Conservation (phyloP, 495 filamentous ascomycete genomes). For the Penicillium dipodomyicola region DNA sequence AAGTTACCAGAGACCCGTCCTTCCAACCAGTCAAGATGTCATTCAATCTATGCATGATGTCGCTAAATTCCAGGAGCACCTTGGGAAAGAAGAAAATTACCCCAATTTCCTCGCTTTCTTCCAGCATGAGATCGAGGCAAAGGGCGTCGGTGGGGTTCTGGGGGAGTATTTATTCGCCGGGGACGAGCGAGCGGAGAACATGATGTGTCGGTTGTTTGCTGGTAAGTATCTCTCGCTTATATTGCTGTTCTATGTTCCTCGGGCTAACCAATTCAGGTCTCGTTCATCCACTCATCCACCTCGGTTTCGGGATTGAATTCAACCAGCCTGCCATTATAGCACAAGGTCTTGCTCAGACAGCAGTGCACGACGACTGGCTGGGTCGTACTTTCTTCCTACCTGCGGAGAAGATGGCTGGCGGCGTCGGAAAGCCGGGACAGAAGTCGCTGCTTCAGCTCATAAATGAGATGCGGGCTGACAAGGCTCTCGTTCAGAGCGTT, state of each 20-base stretch:
- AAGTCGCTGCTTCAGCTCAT: constrained; percentile 59
- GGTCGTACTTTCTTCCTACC: constrained; percentile 46
- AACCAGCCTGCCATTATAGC: constrained; percentile 76
- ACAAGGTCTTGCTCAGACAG: constrained; percentile 73
- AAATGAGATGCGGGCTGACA: constrained; percentile 53
- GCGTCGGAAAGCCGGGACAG: constrained; percentile 27
- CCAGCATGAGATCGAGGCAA: constrained; percentile 62
- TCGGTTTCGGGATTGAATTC: constrained; percentile 82
- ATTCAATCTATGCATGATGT: constrained; percentile 53
- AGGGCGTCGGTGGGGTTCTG: constrained; percentile 58
- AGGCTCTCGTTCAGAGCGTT: constrained; percentile 52
- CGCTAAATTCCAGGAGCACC: constrained; percentile 48
- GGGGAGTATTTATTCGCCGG: constrained; percentile 63
- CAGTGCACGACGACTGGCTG: constrained; percentile 57
- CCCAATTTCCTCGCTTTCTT: constrained; percentile 71
- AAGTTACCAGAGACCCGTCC: constrained; percentile 56
- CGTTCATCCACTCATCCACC: constrained; percentile 79
- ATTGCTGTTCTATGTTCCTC: not conserved
- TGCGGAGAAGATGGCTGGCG: constrained; percentile 51
- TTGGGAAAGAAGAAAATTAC: constrained; percentile 57
- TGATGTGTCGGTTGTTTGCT: constrained; percentile 57
- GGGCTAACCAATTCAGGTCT: constrained; percentile 47
- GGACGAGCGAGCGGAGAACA: constrained; percentile 57
- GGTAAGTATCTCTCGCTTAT: constrained; percentile 35
- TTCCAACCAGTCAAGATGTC: constrained; percentile 39